Evolutionary conservation across 2,329 filamentous ascomycete genomes (phyloP).

Genomic region (Neurospora sp.): DNA sequence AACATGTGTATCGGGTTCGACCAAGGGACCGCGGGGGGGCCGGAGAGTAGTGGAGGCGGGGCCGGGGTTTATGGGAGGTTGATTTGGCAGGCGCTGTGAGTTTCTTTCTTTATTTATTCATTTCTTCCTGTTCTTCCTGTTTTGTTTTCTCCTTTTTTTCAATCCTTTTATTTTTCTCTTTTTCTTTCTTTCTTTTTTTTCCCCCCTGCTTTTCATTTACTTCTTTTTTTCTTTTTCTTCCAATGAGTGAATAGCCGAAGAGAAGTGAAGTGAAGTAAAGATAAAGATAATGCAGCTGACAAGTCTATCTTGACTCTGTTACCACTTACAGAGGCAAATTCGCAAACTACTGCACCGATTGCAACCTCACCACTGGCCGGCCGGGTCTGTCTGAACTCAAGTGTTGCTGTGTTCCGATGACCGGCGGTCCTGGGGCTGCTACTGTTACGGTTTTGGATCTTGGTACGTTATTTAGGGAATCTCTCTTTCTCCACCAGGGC

Average conservation of each 20-base stretch:
- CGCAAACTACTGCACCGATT: conserved; percentile 12
- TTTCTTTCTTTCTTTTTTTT: background rate
- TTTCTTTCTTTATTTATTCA: no score
- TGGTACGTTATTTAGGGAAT: conserved; percentile 5
- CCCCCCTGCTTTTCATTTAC: no score
- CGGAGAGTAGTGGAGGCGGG: background rate
- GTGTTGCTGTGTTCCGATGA: conserved; percentile 7
- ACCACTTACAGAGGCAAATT: conserved; percentile 13
- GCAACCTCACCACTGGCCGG: background rate
- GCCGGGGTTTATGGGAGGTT: background rate
- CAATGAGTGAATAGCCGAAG: background rate
- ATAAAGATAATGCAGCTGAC: background rate
- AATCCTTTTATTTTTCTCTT: background rate
- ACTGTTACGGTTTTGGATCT: conserved; percentile 6
- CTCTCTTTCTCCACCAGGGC: background rate
- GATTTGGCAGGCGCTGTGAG: background rate
- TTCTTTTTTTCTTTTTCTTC: no score
- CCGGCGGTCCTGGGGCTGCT: background rate
- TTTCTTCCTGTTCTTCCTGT: no score
- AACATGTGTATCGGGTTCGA: conserved; percentile 14
- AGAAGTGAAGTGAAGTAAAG: no score
- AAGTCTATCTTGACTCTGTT: background rate
- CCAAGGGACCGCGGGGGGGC: background rate
- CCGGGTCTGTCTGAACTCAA: background rate
- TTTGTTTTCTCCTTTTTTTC: background rate